These are phyloP conservation scores for Cyberlindnera bimundalis DNA, from an alignment of 805 yeast genomes.

Conservation along the genomic window DNA sequence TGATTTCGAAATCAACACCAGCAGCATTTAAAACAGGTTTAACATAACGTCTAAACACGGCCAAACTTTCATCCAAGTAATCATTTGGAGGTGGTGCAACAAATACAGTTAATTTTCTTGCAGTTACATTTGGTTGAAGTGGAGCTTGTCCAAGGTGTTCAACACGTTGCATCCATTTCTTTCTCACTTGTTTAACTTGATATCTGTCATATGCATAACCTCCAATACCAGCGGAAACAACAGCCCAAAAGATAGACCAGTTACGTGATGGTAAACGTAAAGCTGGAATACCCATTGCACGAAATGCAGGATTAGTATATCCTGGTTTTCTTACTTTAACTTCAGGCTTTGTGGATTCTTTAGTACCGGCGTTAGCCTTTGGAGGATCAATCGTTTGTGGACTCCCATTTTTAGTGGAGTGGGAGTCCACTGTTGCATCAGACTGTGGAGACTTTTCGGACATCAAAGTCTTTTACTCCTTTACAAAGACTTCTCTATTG, in stretches of 20 bases:
- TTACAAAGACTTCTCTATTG: too few relatives aligned
- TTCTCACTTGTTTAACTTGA: constrained; percentile 63
- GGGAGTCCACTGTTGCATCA: too few relatives aligned
- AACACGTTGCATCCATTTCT: constrained; percentile 61
- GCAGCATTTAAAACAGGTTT: constrained; percentile 85
- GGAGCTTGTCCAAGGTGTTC: constrained; percentile 48
- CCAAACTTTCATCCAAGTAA: constrained; percentile 68
- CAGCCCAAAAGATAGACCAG: constrained; percentile 87
- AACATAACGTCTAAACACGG: constrained; percentile 70
- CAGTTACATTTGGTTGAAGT: constrained; percentile 45
- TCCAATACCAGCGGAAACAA: constrained; percentile 64
- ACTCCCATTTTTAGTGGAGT: too few relatives aligned
- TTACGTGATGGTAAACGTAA: constrained; percentile 82
- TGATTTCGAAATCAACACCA: constrained; percentile 78
- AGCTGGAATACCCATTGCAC: constrained; percentile 80
- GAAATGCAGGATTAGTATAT: constrained; percentile 73
- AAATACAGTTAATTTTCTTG: constrained; percentile 77
- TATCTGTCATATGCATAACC: constrained; percentile 76
- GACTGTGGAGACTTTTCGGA: too few relatives aligned
- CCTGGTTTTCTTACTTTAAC: constrained; percentile 31
- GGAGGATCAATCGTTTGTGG: too few relatives aligned
- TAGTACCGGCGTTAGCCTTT: too few relatives aligned
- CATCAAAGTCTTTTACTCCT: too few relatives aligned
- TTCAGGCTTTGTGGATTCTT: too few relatives aligned
- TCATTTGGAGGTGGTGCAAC: constrained; percentile 98